Evolutionary conservation across 2,329 filamentous ascomycete genomes (phyloP), one percentile per base, ranked within the genome.

Genomic region (Phymatotrichopsis omnivora): DNA sequence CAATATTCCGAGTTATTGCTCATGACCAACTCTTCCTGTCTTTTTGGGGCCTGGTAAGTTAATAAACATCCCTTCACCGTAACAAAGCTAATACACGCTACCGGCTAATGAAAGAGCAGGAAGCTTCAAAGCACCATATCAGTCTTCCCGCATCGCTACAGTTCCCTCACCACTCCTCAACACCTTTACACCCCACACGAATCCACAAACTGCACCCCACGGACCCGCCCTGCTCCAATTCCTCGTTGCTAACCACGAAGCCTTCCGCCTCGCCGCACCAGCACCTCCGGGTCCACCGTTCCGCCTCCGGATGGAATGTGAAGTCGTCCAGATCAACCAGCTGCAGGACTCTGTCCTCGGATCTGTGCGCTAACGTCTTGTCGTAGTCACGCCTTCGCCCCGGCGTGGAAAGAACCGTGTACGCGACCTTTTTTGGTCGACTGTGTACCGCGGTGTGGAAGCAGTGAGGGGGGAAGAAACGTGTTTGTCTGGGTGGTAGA

Each of bases 141-240:
- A n/a, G n/a, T n/a, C n/a, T n/a, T n/a, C n/a, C n/a, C n/a, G n/a
- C n/a, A n/a, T n/a, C n/a, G n/a, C n/a, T n/a, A n/a, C n/a, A n/a
- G n/a, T n/a, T n/a, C n/a, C n/a, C n/a, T n/a, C n/a, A n/a, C n/a
- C n/a, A n/a, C n/a, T 45, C 60, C 37, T 66, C 70, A 22, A 75
- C 62, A 11, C 77, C 67, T 7, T 72, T 74, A 65, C 80, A 82
- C 39, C 76, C 68, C 28, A 82, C 75, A 45, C 71, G 70, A 40
- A 81, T 60, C 76, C 76, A 81, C 34, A 82, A 64, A 58, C 77
- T 81, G 54, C 78, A 82, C 56, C 80, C 77, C 45, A 68, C 67
- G 57, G 78, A 82, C 8, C 74, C 77, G 7, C 76, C 72, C 58
- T 72, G 74, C 53, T 76, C 72, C 37, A 82, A 63, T 58, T 81